Base-by-base conservation (phyloP, 2,329 filamentous ascomycete species). In the Westerdykella ornata region DNA sequence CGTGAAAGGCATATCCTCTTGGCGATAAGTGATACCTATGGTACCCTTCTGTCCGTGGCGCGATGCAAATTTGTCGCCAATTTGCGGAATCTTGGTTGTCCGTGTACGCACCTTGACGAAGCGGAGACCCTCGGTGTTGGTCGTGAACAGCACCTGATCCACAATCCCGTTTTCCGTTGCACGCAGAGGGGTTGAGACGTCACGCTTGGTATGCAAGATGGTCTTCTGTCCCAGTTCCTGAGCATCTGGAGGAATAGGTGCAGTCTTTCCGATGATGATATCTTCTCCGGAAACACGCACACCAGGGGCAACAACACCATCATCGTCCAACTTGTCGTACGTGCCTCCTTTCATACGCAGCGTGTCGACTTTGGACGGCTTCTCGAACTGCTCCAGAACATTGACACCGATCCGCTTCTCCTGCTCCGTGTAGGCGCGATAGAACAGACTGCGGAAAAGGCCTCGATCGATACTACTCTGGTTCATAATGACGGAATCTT, bases 401-500 rank as follows among this genome's bases (percentile, higher is more conserved):
- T 88, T 88, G 71, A 97, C 85, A 48, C 92, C 92, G 20, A 98
- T 84, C 51, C 88, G 84, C 76, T 97, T 97, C 71, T 98, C 92
- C 52, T 88, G 88, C 61, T 98, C 92, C 22, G 88, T 94, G 69
- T 98, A 98, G 9, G 90, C 88, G 54, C 94, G 83, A 78, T 95
- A 98, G 74, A 97, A 98, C 41, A 98, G 71, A 77, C 88, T 96
- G 60, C 94, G 81, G 82, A 98, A 98, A 4, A 98, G 76, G 48
- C 92, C 92, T 60, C 92, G 85, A 67, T 98, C 92, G 59, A 98
- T 97, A 68, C 88, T 95, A 71, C 88, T 96, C 72, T 98, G 92
- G 68, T 98, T 98, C 92, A 98, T 97, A 59, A 98, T 95, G 53
- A 98, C 90, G 53, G 92, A 98, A 81, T 98, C 92, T 88, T 98